A percentile compares a stretch with the other conserved stretches of the same genome.
phyloP scores from a whole-genome alignment of 73 alveolate genomes.

The Tetrahymena elliotti region DNA sequence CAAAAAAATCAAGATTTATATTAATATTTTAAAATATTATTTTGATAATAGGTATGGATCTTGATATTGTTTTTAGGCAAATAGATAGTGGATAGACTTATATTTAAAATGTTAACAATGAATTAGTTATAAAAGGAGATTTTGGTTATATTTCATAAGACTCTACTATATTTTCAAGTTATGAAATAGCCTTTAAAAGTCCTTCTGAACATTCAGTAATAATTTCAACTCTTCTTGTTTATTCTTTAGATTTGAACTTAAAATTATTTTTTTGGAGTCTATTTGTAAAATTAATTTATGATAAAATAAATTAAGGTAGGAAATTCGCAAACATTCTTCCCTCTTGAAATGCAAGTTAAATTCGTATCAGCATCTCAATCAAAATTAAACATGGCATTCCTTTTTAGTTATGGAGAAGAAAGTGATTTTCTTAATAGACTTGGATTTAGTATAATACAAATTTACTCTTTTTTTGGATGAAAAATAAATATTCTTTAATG shows the following conservation, averaged over 20 bases:
- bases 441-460: not conserved
- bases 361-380: not conserved
- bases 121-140: not conserved
- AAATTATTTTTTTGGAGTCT: too few relatives aligned
- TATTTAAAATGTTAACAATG: not conserved
- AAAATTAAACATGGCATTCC: not conserved
- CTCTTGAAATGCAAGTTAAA: not conserved
- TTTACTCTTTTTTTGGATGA: not conserved
- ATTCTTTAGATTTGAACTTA: not conserved
- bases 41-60: not conserved
- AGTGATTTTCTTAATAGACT: not conserved
- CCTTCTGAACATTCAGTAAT: not conserved
- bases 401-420: not conserved
- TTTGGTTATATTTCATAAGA: not conserved
- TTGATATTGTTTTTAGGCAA: not conserved
- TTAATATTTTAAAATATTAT: too few relatives aligned
- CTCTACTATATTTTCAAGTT: not conserved
- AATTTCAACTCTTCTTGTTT: not conserved
- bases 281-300: too few relatives aligned
- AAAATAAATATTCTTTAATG: not conserved
- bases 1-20: too few relatives aligned
- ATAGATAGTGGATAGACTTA: not conserved
- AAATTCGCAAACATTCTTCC: not conserved
- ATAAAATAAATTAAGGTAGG: not conserved
- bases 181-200: not conserved